Conservation (phyloP, 352 stramenopile species). For the Stramenopiles sp. region DNA sequence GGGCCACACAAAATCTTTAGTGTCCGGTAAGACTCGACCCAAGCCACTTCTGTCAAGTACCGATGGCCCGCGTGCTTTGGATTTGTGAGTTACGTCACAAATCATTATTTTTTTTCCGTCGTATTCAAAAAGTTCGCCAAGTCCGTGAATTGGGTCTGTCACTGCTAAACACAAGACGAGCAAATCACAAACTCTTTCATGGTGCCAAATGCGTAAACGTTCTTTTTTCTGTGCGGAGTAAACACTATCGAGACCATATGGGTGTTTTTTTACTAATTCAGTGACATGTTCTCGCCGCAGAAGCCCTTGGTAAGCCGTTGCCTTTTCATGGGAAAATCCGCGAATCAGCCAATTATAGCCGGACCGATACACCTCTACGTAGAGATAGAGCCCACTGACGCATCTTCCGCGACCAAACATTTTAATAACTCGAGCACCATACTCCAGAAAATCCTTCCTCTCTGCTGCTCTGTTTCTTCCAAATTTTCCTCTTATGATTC, state of each 20-base stretch:
- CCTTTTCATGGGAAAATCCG: background rate
- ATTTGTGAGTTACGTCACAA: background rate
- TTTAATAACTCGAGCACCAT: background rate
- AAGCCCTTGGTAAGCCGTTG: background rate
- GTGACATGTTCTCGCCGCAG: background rate
- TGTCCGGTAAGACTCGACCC: background rate
- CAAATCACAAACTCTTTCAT: background rate
- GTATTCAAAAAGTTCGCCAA: background rate
- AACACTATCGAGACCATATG: background rate
- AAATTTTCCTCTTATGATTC: background rate
- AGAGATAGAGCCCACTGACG: background rate
- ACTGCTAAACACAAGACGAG: background rate
- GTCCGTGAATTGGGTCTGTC: background rate
- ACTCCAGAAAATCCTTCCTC: background rate
- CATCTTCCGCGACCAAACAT: background rate
- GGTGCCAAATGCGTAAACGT: background rate
- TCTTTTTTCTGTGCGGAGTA: background rate
- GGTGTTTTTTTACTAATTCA: background rate
- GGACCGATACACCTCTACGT: background rate
- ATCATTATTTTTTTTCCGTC: background rate
- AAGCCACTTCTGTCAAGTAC: background rate
- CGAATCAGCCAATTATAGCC: background rate
- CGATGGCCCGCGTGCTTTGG: background rate
- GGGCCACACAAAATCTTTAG: background rate
- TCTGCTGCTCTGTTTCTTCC: background rate